phyloP scores from a whole-genome alignment of 306 rosid genomes.

The Glycine soja region DNA sequence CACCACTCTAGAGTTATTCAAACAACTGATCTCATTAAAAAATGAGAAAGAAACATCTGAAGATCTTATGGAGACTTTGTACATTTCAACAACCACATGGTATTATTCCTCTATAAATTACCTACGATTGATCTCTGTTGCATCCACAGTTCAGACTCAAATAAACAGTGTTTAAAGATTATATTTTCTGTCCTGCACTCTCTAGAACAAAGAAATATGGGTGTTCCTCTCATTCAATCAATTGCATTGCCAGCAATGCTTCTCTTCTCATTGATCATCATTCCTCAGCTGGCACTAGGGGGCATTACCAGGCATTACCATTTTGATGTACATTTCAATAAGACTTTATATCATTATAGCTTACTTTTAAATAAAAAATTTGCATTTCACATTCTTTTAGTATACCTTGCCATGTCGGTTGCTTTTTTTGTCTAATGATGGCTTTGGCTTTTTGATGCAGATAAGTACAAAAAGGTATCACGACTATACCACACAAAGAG shows the following conservation, averaged over 20 bases:
- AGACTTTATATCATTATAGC: neutral
- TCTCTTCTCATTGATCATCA: neutral
- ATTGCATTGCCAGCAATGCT: neutral
- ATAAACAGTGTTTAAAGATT: neutral
- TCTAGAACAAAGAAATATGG: constrained; percentile 48
- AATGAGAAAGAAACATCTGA: neutral
- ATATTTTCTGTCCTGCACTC: neutral
- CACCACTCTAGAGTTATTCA: constrained; percentile 70
- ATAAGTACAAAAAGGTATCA: constrained; percentile 41
- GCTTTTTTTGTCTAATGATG: neutral
- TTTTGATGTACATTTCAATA: neutral
- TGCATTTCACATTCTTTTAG: neutral
- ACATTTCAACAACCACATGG: constrained; percentile 40
- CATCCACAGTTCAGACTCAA: constrained; percentile 28
- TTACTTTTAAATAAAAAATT: neutral
- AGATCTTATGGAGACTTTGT: neutral
- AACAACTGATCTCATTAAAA: constrained; percentile 53
- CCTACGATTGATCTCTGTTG: neutral
- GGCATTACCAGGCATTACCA: neutral
- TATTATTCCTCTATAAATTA: constrained; percentile 47
- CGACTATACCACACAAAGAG: constrained; percentile 11
- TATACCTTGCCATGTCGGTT: neutral
- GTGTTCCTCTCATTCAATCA: constrained; percentile 33
- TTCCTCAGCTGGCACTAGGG: neutral
- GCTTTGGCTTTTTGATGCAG: constrained; percentile 38